A percentile compares a stretch with the other conserved stretches of the same genome.
These are phyloP conservation scores for Neoscytalidium dimidiatum DNA, from an alignment of 2,329 filamentous ascomycete species.

Conservation along the genomic window DNA sequence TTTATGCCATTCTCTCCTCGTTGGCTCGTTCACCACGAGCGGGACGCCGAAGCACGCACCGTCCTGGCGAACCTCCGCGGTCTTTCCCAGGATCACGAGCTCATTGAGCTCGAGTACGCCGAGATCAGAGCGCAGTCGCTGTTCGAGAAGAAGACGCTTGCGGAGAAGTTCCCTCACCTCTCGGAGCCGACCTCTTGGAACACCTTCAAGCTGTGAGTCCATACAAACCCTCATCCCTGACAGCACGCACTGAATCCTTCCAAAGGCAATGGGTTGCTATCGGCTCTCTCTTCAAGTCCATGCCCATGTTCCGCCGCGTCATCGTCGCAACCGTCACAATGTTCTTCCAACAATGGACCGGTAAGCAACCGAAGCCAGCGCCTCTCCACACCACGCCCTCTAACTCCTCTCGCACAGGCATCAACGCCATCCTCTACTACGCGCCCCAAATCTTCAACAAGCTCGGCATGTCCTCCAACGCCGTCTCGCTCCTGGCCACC, in stretches of 20 bases:
- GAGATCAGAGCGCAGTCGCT: slow-evolving; percentile 78
- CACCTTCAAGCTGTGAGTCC: slow-evolving; percentile 40
- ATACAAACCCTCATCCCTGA: background rate
- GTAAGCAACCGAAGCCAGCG: slow-evolving; percentile 38
- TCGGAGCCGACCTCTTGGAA: slow-evolving; percentile 62
- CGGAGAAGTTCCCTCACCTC: slow-evolving; percentile 68
- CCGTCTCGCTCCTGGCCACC: slow-evolving; percentile 64
- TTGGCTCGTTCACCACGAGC: slow-evolving; percentile 71
- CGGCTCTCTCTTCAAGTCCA: slow-evolving; percentile 63
- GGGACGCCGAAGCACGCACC: slow-evolving; percentile 66
- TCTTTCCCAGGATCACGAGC: slow-evolving; percentile 63
- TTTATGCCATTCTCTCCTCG: slow-evolving; percentile 81
- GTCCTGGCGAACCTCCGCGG: slow-evolving; percentile 66
- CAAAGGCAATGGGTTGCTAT: slow-evolving; percentile 69
- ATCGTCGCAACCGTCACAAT: slow-evolving; percentile 58
- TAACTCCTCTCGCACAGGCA: slow-evolving; percentile 27
- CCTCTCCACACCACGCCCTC: slow-evolving; percentile 20
- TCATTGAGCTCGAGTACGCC: slow-evolving; percentile 75
- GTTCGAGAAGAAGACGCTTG: slow-evolving; percentile 73
- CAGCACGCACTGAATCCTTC: background rate
- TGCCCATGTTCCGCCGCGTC: slow-evolving; percentile 67
- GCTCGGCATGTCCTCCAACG: slow-evolving; percentile 48
- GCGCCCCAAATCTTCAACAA: slow-evolving; percentile 53
- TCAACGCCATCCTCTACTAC: slow-evolving; percentile 51
- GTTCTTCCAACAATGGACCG: slow-evolving; percentile 55